A percentile compares a stretch with the other conserved stretches of the same genome.
Evolutionary conservation across 495 filamentous ascomycete species (phyloP).

Genomic region (Hyaloscypha finlandica): DNA sequence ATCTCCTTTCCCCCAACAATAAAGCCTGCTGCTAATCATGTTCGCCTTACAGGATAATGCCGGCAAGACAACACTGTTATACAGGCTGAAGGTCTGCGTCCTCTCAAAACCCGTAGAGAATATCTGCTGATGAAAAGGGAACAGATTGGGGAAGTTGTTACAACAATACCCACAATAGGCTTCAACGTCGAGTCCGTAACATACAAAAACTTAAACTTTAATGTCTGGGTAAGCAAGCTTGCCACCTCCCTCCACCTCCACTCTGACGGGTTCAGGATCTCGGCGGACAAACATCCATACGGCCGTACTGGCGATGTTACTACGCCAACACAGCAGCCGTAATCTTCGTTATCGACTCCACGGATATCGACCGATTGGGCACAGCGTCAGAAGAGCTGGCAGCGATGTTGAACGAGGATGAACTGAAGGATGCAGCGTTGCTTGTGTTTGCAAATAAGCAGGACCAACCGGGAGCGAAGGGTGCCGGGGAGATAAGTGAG

Average conservation of each 20-base stretch:
- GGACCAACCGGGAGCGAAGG: slow-evolving; percentile 95
- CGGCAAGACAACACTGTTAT: slow-evolving; percentile 95
- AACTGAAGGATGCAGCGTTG: slow-evolving; percentile 87
- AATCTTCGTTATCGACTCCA: slow-evolving; percentile 97
- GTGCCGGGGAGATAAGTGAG: slow-evolving; percentile 94
- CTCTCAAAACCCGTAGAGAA: slow-evolving; percentile 18
- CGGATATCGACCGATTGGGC: slow-evolving; percentile 90
- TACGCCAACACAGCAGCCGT: slow-evolving; percentile 99
- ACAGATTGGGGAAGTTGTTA: slow-evolving; percentile 97
- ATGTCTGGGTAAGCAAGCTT: slow-evolving; percentile 76
- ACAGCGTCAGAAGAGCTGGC: slow-evolving; percentile 91
- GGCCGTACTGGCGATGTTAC: slow-evolving; percentile 99
- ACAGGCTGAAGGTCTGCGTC: slow-evolving; percentile 80
- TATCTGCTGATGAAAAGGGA: slow-evolving; percentile 16
- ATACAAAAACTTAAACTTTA: slow-evolving; percentile 97
- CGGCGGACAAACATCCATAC: slow-evolving; percentile 93
- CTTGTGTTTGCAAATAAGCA: slow-evolving; percentile 99
- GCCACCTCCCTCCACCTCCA: not conserved
- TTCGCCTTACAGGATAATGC: slow-evolving; percentile 78
- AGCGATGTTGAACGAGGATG: slow-evolving; percentile 96
- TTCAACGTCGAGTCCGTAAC: slow-evolving; percentile 99
- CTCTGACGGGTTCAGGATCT: slow-evolving; percentile 63
- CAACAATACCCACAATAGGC: slow-evolving; percentile 97
- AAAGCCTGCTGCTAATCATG: not conserved
- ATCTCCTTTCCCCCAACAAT: slow-evolving; percentile 15